Evolutionary conservation across 495 filamentous ascomycete genomes (phyloP).

Genomic region (Neurospora sublineolata): DNA sequence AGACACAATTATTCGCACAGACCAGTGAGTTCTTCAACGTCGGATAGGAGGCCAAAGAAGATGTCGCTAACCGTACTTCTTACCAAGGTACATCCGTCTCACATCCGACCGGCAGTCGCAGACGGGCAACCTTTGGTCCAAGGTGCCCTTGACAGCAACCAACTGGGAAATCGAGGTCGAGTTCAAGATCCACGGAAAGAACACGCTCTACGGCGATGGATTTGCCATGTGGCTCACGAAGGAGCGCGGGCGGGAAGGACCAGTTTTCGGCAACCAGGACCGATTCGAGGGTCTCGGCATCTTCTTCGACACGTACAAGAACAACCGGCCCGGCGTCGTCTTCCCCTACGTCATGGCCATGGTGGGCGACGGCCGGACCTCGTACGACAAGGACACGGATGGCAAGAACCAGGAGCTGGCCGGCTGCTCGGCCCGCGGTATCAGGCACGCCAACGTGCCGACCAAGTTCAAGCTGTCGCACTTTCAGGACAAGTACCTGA

Average conservation of each 20-base stretch:
- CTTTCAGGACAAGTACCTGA: constrained; percentile 89
- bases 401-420: constrained; percentile 88
- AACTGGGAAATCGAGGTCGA: constrained; percentile 99
- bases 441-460: constrained; percentile 63
- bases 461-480: constrained; percentile 87
- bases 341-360: constrained; percentile 99
- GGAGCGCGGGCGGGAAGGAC: constrained; percentile 66
- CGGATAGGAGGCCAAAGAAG: neutral
- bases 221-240: constrained; percentile 99
- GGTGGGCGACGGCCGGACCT: constrained; percentile 80
- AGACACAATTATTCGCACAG: constrained; percentile 84
- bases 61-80: constrained; percentile 1
- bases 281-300: constrained; percentile 90
- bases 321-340: constrained; percentile 86
- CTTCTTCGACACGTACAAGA: constrained; percentile 99
- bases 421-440: constrained; percentile 88
- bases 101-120: constrained; percentile 83
- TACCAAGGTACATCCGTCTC: constrained; percentile 73
- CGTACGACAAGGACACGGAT: constrained; percentile 89
- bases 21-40: constrained; percentile 50
- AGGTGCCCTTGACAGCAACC: constrained; percentile 89
- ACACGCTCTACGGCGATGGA: constrained; percentile 80
- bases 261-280: constrained; percentile 82
- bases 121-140: constrained; percentile 84
- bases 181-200: constrained; percentile 76